A percentile compares a stretch with the other conserved stretches of the same genome.
phyloP scores from a whole-genome alignment of 129 eudicot genomes.

The Tanacetum coccineum region DNA sequence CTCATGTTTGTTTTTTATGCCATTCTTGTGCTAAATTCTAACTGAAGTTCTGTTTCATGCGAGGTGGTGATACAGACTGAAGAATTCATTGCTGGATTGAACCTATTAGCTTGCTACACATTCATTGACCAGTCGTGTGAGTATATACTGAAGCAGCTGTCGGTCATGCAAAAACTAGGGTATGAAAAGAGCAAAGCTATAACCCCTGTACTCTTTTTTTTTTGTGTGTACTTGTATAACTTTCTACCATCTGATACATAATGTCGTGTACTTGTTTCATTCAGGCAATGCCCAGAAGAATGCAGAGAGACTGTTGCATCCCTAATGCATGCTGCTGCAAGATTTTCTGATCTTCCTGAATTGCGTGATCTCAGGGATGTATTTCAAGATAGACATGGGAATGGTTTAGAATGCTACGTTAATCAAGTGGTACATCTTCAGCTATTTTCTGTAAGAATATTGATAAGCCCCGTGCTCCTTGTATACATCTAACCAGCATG shows the following conservation, averaged over 20 bases:
- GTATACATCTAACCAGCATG: conserved; percentile 24
- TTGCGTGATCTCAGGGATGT: conserved; percentile 82
- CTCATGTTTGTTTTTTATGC: conserved; percentile 11
- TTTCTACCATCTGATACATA: conserved; percentile 1
- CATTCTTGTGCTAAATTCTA: conserved; percentile 23
- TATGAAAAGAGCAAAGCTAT: conserved; percentile 32
- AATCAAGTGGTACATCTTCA: conserved; percentile 60
- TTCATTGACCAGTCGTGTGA: conserved; percentile 85
- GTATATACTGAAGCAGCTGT: conserved; percentile 62
- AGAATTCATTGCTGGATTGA: conserved; percentile 68
- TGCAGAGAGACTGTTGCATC: conserved; percentile 90
- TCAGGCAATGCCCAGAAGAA: conserved; percentile 96
- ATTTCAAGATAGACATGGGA: conserved; percentile 84
- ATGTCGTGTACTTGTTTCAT: conserved; percentile 8
- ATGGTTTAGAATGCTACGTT: conserved; percentile 69
- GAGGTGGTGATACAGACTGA: conserved; percentile 71
- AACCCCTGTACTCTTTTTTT: conserved; percentile 1
- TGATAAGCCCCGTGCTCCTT: background rate
- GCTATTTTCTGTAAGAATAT: background rate
- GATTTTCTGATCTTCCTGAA: conserved; percentile 96
- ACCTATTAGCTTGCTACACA: conserved; percentile 60
- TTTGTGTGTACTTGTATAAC: background rate
- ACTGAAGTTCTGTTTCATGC: conserved; percentile 25
- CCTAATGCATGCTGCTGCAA: conserved; percentile 93
- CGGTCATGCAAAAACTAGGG: conserved; percentile 85